Conservation (phyloP, 306 rosid species). For the Crotalaria pallida region DNA sequence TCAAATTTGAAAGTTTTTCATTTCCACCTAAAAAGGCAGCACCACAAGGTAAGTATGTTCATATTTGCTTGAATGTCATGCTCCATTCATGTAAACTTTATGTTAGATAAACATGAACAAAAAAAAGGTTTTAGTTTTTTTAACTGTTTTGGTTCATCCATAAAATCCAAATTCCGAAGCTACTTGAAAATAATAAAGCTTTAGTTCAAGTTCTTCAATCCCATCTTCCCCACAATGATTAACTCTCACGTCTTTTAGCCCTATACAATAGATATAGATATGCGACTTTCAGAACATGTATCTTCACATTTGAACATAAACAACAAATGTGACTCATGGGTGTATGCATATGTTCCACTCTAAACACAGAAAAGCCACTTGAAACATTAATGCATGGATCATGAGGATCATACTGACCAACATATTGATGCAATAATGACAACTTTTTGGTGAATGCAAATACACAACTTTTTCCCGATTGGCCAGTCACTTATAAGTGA, state of each 20-base stretch:
- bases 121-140: neutral
- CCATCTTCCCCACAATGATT: neutral
- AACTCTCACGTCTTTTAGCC: neutral
- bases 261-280: neutral
- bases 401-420: neutral
- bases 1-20: slow-evolving; percentile 46
- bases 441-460: neutral
- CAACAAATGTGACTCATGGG: neutral
- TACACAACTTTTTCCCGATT: neutral
- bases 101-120: neutral
- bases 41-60: slow-evolving; percentile 15
- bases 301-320: neutral
- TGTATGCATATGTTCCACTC: neutral
- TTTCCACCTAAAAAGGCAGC: slow-evolving; percentile 46
- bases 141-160: neutral
- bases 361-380: neutral
- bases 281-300: neutral
- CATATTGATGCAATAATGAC: neutral
- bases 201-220: neutral
- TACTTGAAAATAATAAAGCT: neutral
- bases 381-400: neutral
- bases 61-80: neutral
- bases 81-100: neutral
- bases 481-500: neutral
- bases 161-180: slow-evolving; percentile 9